These are phyloP conservation scores for Clonostachys solani DNA, from an alignment of 2,329 filamentous ascomycete species.

Conservation along the genomic window DNA sequence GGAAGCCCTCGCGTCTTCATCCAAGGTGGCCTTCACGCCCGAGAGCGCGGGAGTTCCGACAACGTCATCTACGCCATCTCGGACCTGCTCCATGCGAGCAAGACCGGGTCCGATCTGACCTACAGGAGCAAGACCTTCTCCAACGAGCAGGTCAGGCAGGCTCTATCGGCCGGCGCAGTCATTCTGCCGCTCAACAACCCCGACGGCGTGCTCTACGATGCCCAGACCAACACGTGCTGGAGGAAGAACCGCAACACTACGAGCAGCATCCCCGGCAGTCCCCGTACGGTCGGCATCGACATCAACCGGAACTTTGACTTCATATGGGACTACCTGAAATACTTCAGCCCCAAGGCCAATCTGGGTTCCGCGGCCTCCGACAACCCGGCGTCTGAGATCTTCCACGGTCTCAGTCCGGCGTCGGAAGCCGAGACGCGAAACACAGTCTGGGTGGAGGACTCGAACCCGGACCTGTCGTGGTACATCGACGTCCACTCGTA, in stretches of 20 bases:
- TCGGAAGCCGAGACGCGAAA: slow-evolving; percentile 54
- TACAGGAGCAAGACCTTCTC: slow-evolving; percentile 49
- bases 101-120: slow-evolving; percentile 38
- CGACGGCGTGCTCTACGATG: slow-evolving; percentile 47
- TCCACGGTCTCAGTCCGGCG: slow-evolving; percentile 43
- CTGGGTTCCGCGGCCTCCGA: slow-evolving; percentile 23
- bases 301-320: slow-evolving; percentile 55
- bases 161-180: slow-evolving; percentile 47
- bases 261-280: slow-evolving; percentile 15
- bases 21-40: slow-evolving; percentile 49
- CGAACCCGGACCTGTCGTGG: slow-evolving; percentile 45
- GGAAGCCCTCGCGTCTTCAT: slow-evolving; percentile 42
- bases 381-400: slow-evolving; percentile 38
- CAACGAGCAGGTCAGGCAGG: slow-evolving; percentile 42
- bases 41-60: slow-evolving; percentile 53
- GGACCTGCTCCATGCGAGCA: slow-evolving; percentile 49
- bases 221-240: slow-evolving; percentile 45
- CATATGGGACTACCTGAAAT: slow-evolving; percentile 45
- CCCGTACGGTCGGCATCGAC: slow-evolving; percentile 38
- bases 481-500: slow-evolving; percentile 55
- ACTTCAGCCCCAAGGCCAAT: slow-evolving; percentile 31
- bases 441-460: slow-evolving; percentile 46
- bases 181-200: slow-evolving; percentile 47
- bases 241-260: slow-evolving; percentile 49
- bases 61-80: slow-evolving; percentile 52